Evolutionary conservation across 495 filamentous ascomycete species (phyloP).

Genomic region (Cryomyces minteri): DNA sequence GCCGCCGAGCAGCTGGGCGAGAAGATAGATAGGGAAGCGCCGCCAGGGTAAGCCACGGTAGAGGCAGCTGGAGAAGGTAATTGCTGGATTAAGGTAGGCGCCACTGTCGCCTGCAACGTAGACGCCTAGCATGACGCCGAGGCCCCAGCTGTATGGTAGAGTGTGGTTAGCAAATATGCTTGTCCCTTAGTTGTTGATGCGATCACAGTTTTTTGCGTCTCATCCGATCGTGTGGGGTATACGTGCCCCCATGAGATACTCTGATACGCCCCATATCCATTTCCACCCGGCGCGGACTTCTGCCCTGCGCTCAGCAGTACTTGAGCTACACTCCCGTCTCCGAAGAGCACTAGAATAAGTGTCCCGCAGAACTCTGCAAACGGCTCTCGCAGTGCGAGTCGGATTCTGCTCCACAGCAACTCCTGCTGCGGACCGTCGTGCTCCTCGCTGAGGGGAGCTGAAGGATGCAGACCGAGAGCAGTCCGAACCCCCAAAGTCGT

Average conservation of each 20-base stretch:
- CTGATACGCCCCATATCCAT: slow-evolving; percentile 9
- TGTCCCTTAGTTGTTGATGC: not conserved
- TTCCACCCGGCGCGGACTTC: slow-evolving; percentile 5
- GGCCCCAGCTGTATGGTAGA: slow-evolving; percentile 8
- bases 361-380: slow-evolving; percentile 47
- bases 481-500: not conserved
- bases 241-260: slow-evolving; percentile 2
- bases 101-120: slow-evolving; percentile 40
- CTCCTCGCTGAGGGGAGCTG: slow-evolving; percentile 8
- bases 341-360: slow-evolving; percentile 4
- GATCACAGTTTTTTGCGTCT: not conserved
- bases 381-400: slow-evolving; percentile 30
- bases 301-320: slow-evolving; percentile 5
- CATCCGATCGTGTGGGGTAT: not conserved
- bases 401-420: slow-evolving; percentile 28
- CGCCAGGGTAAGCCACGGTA: slow-evolving; percentile 44
- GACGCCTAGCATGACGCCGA: slow-evolving; percentile 49
- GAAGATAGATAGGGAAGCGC: slow-evolving; percentile 16
- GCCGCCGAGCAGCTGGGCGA: slow-evolving; percentile 19
- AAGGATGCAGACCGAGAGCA: slow-evolving; percentile 8
- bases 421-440: slow-evolving; percentile 5
- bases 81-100: slow-evolving; percentile 47
- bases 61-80: slow-evolving; percentile 44
- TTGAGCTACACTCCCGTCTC: slow-evolving; percentile 10
- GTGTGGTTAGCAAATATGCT: not conserved